Evolutionary conservation across 331 rosid genomes (phyloP), one percentile per base, ranked within the genome.

Genomic region (Rhamnella rubrinervis): DNA sequence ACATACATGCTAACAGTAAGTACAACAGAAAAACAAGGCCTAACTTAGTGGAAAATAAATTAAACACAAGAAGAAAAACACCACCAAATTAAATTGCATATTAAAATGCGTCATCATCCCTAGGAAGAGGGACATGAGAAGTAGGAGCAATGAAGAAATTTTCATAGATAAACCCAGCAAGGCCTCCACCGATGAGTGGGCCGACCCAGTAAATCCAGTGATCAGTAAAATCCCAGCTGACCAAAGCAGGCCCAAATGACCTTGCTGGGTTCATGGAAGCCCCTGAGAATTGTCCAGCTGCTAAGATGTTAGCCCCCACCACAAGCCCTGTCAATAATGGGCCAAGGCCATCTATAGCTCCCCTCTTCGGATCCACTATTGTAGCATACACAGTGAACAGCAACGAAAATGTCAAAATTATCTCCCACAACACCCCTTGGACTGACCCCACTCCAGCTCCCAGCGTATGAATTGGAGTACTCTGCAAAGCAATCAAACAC

Each of bases 121-220:
- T 62, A 10, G 84, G 81, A 35, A 90, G 47, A 2, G 81, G 89
- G 67, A 28, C 77, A 44, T 88, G 89, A 25, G 35, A 31, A 31
- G 82, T 17, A 14, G 59, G 19, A 31, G 56, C 23, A 25, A 86
- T 93, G 80, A 93, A 91, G 84, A 90, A 87, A 53, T 63, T 83
- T 44, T 93, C 96, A 20, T 90, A 93, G 49, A 85, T 67, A 72
- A 73, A 88, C 4, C 97, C 96, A 6, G 91, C 98, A 61, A 93
- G 87, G 1, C 83, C 89, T 37, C 96, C 98, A 35, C 97, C 98
- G 40, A 90, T 79, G 7, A 90, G 89, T 14, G 98, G 98, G 13
- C 98, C 96, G 53, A 88, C 92, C 96, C 97, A 93, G 65, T 90
- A 91, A 51, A 93, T 87, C 98, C 95, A 93, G 17, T 93, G 92